Base-by-base conservation (phyloP, 2,329 filamentous ascomycete genomes). In the Cryphonectria japonica region DNA sequence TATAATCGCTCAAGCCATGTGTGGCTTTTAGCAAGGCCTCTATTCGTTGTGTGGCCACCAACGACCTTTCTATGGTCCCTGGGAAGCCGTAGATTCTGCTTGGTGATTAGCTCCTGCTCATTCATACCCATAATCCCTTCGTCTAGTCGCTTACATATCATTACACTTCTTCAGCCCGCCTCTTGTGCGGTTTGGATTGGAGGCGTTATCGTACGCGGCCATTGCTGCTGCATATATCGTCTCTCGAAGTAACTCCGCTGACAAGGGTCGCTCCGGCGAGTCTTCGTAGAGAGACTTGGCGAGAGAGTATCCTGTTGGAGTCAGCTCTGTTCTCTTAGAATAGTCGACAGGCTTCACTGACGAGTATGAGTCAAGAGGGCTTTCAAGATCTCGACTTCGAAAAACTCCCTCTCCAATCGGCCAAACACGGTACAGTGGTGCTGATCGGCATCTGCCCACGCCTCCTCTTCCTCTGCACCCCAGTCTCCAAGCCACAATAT, bases 161-260 rank as follows among this genome's bases (percentile, higher is more conserved):
- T 91, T 86, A 62, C 92, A 93, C 79, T 90, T 93, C 80, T 93
- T 93, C 76, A 96, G 85, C 0, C 91, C 91, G 22, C 93, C 93
- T 74, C 93, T 86, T 1, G 88, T 92, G 69, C 89, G 88, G 75
- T 95, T 94, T 0, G 92, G 92, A 76, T 96, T 96, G 32, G 91
- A 93, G 3, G 93, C 93, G 77, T 93, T 93, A 76, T 96, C 93
- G 77, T 94, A 96, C 4, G 91, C 87, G 68, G 87, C 85, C 82
- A 94, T 86, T 1, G 91, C 91, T 63, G 89, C 85, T 1, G 84
- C 84, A 59, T 92, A 82, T 11, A 94, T 83, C 1, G 89, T 88
- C 5, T 88, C 85, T 76, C 89, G 87, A 1, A 93, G 80, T 8
- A 85, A 78, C 3, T 85, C 79, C 2, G 78, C 76, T 2, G 85